phyloP scores from a whole-genome alignment of 192 early-diverging fungal species.

The Chytriomyces sp. region DNA sequence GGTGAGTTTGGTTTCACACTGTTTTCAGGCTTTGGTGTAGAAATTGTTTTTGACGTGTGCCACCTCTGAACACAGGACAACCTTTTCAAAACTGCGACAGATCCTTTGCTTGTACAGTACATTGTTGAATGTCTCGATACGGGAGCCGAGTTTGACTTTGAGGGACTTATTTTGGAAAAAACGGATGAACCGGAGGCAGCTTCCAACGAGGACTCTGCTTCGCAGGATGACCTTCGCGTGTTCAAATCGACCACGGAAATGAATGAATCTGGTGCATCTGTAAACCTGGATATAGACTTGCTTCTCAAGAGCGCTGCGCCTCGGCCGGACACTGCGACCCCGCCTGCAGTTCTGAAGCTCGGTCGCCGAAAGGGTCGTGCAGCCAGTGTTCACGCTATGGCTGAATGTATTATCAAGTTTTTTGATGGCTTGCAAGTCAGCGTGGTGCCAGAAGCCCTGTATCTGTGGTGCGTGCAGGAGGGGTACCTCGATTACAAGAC shows the following conservation, averaged over 20 bases:
- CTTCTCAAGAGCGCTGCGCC: background rate
- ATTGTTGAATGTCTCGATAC: slow-evolving; percentile 82
- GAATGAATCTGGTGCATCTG: background rate
- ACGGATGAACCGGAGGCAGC: slow-evolving; percentile 6
- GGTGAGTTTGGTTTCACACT: slow-evolving; percentile 58
- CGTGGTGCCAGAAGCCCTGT: slow-evolving; percentile 69
- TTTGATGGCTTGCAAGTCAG: slow-evolving; percentile 73
- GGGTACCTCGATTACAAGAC: slow-evolving; percentile 42
- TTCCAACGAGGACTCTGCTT: slow-evolving; percentile 26
- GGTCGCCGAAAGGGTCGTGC: slow-evolving; percentile 28
- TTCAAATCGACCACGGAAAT: background rate
- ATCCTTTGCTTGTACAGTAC: slow-evolving; percentile 61
- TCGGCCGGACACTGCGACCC: background rate
- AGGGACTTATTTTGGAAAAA: slow-evolving; percentile 32
- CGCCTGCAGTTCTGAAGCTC: slow-evolving; percentile 3
- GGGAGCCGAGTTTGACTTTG: slow-evolving; percentile 66
- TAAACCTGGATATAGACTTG: slow-evolving; percentile 8
- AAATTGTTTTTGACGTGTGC: background rate
- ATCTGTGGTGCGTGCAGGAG: slow-evolving; percentile 64
- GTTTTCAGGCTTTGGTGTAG: no score
- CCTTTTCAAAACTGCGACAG: slow-evolving; percentile 66
- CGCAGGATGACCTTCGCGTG: slow-evolving; percentile 3
- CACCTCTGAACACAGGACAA: slow-evolving; percentile 45
- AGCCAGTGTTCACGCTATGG: slow-evolving; percentile 71
- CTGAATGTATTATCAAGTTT: slow-evolving; percentile 70